Conservation (phyloP, 306 rosid genomes). For the Cajanus cajan region DNA sequence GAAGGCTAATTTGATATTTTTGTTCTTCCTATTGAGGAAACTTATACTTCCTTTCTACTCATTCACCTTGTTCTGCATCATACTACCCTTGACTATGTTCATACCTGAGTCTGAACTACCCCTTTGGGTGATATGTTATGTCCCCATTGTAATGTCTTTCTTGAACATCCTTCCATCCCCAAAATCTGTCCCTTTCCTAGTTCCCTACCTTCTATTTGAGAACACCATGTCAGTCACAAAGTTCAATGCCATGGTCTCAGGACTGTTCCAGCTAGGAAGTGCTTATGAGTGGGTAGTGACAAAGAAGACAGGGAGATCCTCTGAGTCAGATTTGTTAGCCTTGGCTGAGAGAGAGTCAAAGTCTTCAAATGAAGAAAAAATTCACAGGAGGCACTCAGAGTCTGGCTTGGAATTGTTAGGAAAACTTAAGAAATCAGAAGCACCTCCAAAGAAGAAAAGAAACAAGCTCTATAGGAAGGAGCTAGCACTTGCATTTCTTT, state of each 20-base stretch:
- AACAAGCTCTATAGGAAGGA: constrained; percentile 85
- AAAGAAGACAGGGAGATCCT: constrained; percentile 93
- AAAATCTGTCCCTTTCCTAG: constrained; percentile 87
- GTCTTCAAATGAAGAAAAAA: constrained; percentile 68
- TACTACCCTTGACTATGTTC: constrained; percentile 95
- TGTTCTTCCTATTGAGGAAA: constrained; percentile 91
- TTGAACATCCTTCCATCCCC: constrained; percentile 96
- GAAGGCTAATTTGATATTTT: constrained; percentile 86
- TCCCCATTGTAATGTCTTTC: constrained; percentile 88
- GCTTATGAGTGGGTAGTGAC: constrained; percentile 99
- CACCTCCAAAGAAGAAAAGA: constrained; percentile 53
- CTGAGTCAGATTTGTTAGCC: constrained; percentile 84
- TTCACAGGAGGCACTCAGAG: constrained; percentile 75
- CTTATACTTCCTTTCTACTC: constrained; percentile 96
- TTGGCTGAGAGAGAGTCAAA: constrained; percentile 80
- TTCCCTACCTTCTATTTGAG: constrained; percentile 93
- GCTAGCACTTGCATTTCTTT: constrained; percentile 86
- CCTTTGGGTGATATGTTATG: constrained; percentile 93
- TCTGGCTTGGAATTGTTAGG: constrained; percentile 74
- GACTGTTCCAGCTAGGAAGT: constrained; percentile 92
- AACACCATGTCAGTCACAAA: constrained; percentile 99
- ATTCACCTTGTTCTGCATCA: constrained; percentile 91
- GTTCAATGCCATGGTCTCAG: constrained; percentile 98
- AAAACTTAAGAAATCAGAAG: constrained; percentile 60
- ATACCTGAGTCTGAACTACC: constrained; percentile 93